Base-by-base conservation (phyloP, 176 grass and related monocot genomes). In the Thalia dealbata region DNA sequence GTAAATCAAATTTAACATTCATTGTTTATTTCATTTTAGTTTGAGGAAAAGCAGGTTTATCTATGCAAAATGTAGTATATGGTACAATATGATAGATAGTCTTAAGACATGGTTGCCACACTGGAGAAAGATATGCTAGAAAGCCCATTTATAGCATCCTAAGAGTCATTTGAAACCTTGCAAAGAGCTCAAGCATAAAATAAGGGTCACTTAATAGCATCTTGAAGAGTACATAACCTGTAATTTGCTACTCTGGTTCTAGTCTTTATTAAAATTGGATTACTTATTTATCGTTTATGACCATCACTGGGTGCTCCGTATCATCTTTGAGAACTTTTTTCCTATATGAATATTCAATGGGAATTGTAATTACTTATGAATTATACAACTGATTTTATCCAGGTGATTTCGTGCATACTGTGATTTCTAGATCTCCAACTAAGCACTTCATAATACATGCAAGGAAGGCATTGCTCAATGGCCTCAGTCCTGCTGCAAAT, bases 371-470 rank as follows among this genome's bases (percentile, higher is more conserved):
- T 52, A 29, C 6, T 52, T 14, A 30, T 15, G 21, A 52, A 4
- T 50, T 11, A 32, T 3, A 22, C 54, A 5, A 29, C 27, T 52
- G 28, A 2, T 19, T 84, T 81, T 75, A 24, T 68, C 59, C 65
- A 96, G 92, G 89, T 91, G 81, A 85, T 44, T 96, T 96, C 83
- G 79, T 96, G 58, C 73, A 87, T 85, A 87, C 77, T 82, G 71
- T 96, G 82, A 50, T 83, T 74, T 87, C 89, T 48, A 91, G 83
- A 78, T 96, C 92, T 38, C 89, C 92, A 73, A 82, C 86, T 58
- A 89, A 80, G 72, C 92, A 96, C 87, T 92, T 96, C 52, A 96
- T 96, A 55, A 82, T 96, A 81, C 92, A 96, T 87, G 86, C 89
- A 61, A 78, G 92, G 82, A 96, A 96, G 78, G 92, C 92, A 23